These are phyloP conservation scores for Aphanomyces invadans DNA, from an alignment of 352 stramenopile species.

Conservation along the genomic window DNA sequence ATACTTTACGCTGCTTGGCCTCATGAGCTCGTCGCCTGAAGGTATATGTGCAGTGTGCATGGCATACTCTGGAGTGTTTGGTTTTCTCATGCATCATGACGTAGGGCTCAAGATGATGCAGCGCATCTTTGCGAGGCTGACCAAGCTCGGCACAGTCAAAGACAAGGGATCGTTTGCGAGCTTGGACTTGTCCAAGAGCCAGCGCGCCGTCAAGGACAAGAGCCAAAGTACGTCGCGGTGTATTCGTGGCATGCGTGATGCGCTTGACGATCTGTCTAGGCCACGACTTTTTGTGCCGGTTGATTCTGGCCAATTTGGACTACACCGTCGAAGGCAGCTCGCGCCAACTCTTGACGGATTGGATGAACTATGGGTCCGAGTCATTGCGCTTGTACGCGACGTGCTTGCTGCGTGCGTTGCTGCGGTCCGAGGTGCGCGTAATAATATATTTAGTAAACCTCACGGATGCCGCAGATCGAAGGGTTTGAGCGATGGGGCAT, in stretches of 20 bases:
- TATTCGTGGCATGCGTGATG: background rate
- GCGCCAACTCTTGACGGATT: constrained; percentile 78
- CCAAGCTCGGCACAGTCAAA: constrained; percentile 83
- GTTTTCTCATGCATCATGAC: background rate
- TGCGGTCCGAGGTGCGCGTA: constrained; percentile 68
- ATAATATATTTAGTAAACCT: background rate
- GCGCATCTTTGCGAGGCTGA: constrained; percentile 78
- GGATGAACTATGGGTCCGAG: constrained; percentile 83
- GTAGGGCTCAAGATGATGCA: constrained; percentile 82
- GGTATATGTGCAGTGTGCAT: too few species aligned
- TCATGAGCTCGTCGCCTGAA: constrained; percentile 87
- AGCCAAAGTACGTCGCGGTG: constrained; percentile 12
- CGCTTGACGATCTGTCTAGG: constrained; percentile 26
- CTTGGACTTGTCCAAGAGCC: constrained; percentile 16
- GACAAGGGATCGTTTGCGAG: background rate
- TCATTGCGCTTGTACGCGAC: constrained; percentile 76
- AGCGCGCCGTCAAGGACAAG: constrained; percentile 21
- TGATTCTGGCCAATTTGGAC: constrained; percentile 83
- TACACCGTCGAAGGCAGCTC: constrained; percentile 84
- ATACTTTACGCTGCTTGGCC: constrained; percentile 80
- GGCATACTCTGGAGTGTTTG: too few species aligned
- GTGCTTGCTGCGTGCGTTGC: constrained; percentile 66
- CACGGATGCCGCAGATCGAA: constrained; percentile 4
- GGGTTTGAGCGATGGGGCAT: constrained; percentile 87
- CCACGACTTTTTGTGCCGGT: constrained; percentile 80